These are phyloP conservation scores for Poa annua DNA, from an alignment of 176 grass and related monocot genomes.

Conservation along the genomic window DNA sequence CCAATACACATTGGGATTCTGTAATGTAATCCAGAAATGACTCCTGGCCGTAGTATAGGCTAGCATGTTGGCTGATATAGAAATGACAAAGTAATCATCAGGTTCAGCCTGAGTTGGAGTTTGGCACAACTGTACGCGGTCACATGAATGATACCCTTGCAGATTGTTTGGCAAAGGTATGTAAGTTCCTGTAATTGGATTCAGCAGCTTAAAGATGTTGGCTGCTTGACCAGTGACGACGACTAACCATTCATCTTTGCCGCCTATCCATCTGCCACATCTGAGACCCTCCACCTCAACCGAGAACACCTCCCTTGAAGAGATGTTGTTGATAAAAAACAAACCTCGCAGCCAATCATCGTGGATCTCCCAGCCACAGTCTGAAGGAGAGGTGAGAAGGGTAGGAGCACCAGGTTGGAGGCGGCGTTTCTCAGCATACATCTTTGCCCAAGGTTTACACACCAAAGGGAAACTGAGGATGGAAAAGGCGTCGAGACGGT, in stretches of 20 bases:
- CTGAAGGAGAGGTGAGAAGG: not conserved
- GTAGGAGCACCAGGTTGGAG: not conserved
- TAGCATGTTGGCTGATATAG: not conserved
- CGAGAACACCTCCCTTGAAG: not conserved
- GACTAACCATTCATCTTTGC: conserved; percentile 21
- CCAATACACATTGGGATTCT: not conserved
- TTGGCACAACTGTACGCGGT: not conserved
- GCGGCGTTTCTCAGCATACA: not conserved
- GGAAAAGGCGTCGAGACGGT: not conserved
- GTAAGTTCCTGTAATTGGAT: not conserved
- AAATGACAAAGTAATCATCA: not conserved
- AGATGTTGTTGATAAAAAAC: not conserved
- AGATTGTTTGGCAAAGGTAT: not conserved
- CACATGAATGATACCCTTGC: not conserved
- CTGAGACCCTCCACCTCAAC: not conserved
- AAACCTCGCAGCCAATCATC: not conserved
- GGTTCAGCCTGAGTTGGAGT: not conserved
- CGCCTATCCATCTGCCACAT: not conserved
- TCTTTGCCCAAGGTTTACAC: not conserved
- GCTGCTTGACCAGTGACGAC: not conserved
- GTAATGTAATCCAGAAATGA: not conserved
- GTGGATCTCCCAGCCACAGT: not conserved
- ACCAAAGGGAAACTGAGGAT: not conserved
- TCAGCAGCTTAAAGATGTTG: not conserved
- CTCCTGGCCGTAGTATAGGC: not conserved